Evolutionary conservation across 2,329 filamentous ascomycete species (phyloP), one percentile per base, ranked within the genome.

Genomic region (Ambrosiella beaveri): DNA sequence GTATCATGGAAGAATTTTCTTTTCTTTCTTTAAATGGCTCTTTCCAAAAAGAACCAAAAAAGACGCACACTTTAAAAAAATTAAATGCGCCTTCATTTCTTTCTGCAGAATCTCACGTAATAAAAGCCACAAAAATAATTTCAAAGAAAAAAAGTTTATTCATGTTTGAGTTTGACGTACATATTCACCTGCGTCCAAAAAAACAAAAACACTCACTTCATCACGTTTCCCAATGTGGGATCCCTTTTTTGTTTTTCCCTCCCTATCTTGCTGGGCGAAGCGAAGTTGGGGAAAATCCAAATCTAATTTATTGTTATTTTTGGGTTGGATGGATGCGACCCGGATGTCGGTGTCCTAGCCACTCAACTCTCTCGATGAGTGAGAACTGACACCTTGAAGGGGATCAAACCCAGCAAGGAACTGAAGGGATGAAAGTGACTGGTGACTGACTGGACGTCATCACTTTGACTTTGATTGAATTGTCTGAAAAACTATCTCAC

Each of bases 291-390:
- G 47, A 44, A 40, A 57, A 51, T 51, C 47, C 27, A 51, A 35
- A 51, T 54, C 35, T 57, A 35, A 51, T 54, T 50, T 57, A 39
- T 39, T 27, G 44, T 39, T 50, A 37, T 38, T 45, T 50, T 51
- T 41, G 13, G 37, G 35, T 57, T 56, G 9, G 40, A 35, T 49
- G 54, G 36, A 37, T 36, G 15, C 35, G 17, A 44, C 54, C 40
- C 39, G 39, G n/a, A 41, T 41, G 39, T 27, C 27, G 3, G 27
- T 27, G 27, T 27, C 27, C 39, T 41, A 6, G n/a, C 11, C 39
- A 11, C 39, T 12, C n/a, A n/a, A 41, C 11, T 11, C 39, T 12
- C n/a, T 11, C 2, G 11, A 41, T 41, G n/a, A 11, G n/a, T 11
- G 39, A n/a, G 11, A n/a, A 41, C 5, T n/a, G 39, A 41, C 39